These are phyloP conservation scores for Lepidopterella palustris DNA, from an alignment of 495 filamentous ascomycete genomes.

Conservation along the genomic window DNA sequence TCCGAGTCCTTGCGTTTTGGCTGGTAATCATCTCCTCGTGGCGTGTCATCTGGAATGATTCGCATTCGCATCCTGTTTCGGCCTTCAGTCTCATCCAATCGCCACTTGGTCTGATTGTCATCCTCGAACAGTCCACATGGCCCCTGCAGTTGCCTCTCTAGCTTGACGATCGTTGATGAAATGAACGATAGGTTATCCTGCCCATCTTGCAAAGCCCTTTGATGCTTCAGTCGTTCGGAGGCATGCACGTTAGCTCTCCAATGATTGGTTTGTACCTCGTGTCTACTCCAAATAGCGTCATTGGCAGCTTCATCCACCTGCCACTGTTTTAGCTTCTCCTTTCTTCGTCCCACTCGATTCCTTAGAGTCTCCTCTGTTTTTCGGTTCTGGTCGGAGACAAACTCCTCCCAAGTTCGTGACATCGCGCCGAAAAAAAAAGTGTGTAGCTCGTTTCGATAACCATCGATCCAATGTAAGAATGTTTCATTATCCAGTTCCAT, in stretches of 20 bases:
- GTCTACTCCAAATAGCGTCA: conserved; percentile 66
- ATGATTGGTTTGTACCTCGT: conserved; percentile 74
- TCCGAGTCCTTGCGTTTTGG: conserved; percentile 64
- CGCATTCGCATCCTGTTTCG: conserved; percentile 90
- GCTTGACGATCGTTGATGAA: conserved; percentile 61
- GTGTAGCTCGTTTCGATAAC: conserved; percentile 74
- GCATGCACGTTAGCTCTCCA: conserved; percentile 94
- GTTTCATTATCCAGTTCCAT: conserved; percentile 79
- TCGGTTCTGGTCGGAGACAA: conserved; percentile 70
- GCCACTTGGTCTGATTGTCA: conserved; percentile 64
- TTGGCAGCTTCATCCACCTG: conserved; percentile 55
- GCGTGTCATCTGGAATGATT: conserved; percentile 66
- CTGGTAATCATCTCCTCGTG: conserved; percentile 68
- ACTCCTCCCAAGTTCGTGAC: conserved; percentile 76
- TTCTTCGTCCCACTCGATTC: conserved; percentile 61
- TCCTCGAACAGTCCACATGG: conserved; percentile 74
- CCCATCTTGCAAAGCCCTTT: conserved; percentile 79
- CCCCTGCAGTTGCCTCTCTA: conserved; percentile 65
- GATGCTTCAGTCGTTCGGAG: conserved; percentile 85
- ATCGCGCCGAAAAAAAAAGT: conserved; percentile 69
- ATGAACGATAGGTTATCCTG: conserved; percentile 79
- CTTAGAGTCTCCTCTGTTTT: conserved; percentile 66
- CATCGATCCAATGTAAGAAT: conserved; percentile 83
- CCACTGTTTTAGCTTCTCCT: conserved; percentile 77
- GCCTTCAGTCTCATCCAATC: conserved; percentile 90